Evolutionary conservation across 2,329 filamentous ascomycete species (phyloP).

Genomic region (Aureobasidium leucospermi): DNA sequence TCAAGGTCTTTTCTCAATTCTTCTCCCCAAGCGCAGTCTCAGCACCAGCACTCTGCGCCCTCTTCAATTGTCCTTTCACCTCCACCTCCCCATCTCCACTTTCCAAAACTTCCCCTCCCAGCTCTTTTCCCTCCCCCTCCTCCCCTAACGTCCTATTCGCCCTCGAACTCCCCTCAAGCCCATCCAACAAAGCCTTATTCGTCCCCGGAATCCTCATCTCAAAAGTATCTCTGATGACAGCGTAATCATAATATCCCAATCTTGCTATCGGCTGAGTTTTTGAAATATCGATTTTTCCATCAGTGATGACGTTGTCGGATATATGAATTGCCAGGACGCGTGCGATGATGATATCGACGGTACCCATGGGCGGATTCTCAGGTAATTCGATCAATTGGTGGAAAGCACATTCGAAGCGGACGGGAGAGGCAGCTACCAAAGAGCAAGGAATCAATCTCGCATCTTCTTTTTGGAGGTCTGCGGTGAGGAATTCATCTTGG

Average conservation of each 20-base stretch:
- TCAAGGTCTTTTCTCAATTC: neutral
- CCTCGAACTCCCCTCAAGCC: slow-evolving; percentile 28
- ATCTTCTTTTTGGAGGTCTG: slow-evolving; percentile 43
- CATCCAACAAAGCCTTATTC: slow-evolving; percentile 24
- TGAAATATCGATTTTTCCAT: slow-evolving; percentile 48
- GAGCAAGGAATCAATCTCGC: slow-evolving; percentile 36
- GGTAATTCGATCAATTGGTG: slow-evolving; percentile 49
- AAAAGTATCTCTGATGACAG: slow-evolving; percentile 49
- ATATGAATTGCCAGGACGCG: slow-evolving; percentile 52
- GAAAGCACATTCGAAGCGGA: slow-evolving; percentile 53
- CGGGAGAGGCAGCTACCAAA: slow-evolving; percentile 49
- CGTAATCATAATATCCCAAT: slow-evolving; percentile 55
- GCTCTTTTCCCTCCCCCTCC: neutral
- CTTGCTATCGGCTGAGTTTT: slow-evolving; percentile 54
- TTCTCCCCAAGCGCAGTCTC: neutral
- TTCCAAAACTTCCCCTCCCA: too few relatives aligned
- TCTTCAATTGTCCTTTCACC: neutral
- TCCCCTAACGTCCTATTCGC: slow-evolving; percentile 10
- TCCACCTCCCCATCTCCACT: too few relatives aligned
- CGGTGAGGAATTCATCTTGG: slow-evolving; percentile 49
- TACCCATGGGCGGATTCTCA: slow-evolving; percentile 51
- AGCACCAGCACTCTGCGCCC: neutral
- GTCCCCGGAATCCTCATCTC: slow-evolving; percentile 44
- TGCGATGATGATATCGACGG: slow-evolving; percentile 52
- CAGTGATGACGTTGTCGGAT: slow-evolving; percentile 46